Base-by-base conservation (phyloP, 805 yeast genomes). In the Saccharomycopsis capsularis region DNA sequence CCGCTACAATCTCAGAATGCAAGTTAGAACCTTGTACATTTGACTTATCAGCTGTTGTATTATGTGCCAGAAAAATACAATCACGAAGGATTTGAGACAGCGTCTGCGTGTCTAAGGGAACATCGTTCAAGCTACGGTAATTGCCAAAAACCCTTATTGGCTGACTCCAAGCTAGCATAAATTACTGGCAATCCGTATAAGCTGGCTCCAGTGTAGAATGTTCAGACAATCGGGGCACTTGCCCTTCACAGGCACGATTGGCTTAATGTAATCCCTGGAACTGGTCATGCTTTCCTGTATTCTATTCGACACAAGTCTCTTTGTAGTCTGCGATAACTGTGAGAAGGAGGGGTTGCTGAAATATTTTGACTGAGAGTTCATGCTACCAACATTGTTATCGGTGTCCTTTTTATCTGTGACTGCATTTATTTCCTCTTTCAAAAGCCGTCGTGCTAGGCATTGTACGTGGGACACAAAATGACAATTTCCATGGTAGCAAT, bases 191-290 rank as follows among this genome's bases (percentile, higher is more conserved):
- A 34, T 18, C 18, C 38, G 38, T 6, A 46, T 24, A 30, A 38
- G 24, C 23, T 19, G 21, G 42, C 22, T 45, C 52, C 52, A 49
- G 23, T 40, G 30, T 7, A 40, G 37, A 32, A 45, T 35, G 29
- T 25, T 35, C 57, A 37, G 24, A 42, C 48, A 44, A 22, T 21
- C 24, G 11, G 48, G 48, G 41, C 52, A 51, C 16, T 35, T 25
- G 29, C 48, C 48, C 25, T 34, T 47, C 25, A 47, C 30, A 18
- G 54, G 52, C 23, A 47, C 16, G 23, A 42, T 29, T 21, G 35
- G 45, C 22, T 34, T 34, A 23, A 34, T 6, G 11, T 7, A 27
- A 27, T 27, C 32, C 32, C 7, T 13, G 32, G 13, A n/a, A n/a
- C n/a, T n/a, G n/a, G 32, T 27, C 13, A 13, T 27, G 32, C 32